A percentile compares a stretch with the other conserved stretches of the same genome.
Conservation (phyloP, 257 asterid genomes). For the Fraxinus quadrangulata region DNA sequence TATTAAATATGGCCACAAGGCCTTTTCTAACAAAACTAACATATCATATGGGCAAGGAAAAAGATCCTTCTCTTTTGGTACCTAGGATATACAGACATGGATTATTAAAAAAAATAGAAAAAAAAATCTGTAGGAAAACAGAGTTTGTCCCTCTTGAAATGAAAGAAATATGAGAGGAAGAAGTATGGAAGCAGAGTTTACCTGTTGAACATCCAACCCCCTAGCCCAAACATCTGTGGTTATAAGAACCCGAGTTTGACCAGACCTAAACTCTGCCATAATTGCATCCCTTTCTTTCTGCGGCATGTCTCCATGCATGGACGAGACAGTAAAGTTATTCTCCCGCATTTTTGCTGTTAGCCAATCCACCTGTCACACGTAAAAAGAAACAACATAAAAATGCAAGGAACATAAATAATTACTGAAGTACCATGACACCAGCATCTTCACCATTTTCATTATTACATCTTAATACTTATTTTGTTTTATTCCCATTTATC, state of each 20-base stretch:
- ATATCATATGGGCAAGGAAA: no score
- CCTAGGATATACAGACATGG: background rate
- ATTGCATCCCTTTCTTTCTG: conserved; percentile 95
- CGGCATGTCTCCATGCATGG: conserved; percentile 99
- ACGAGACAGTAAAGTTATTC: conserved; percentile 84
- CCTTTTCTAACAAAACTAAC: background rate
- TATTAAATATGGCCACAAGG: background rate
- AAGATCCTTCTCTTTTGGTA: background rate
- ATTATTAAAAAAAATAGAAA: no score
- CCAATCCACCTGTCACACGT: conserved; percentile 78
- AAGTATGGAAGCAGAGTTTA: conserved; percentile 22
- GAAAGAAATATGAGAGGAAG: background rate
- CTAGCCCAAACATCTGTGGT: conserved; percentile 99
- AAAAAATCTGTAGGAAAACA: background rate
- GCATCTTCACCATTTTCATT: background rate
- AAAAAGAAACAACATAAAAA: conserved; percentile 1
- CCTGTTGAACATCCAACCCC: conserved; percentile 99
- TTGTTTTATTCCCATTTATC: background rate
- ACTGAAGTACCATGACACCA: background rate
- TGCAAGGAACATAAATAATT: background rate
- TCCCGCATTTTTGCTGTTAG: conserved; percentile 87
- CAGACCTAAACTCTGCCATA: conserved; percentile 80
- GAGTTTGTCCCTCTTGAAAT: background rate
- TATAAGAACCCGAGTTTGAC: conserved; percentile 89
- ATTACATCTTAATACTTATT: background rate